phyloP scores from a whole-genome alignment of 2,329 filamentous ascomycete species.

The Rugonectria rugulosa region DNA sequence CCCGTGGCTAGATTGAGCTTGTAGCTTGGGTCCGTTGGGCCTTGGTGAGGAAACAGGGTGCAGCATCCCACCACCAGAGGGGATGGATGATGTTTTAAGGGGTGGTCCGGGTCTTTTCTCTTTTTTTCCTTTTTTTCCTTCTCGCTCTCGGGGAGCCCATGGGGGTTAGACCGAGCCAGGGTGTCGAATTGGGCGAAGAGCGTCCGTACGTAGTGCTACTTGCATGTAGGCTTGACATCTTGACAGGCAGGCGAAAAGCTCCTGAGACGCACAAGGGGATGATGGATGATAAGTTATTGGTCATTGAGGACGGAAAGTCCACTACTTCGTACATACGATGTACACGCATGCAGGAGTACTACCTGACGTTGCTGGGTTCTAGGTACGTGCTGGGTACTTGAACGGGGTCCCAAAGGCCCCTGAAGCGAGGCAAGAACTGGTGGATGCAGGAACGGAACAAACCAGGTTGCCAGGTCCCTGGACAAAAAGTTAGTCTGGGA shows the following conservation, averaged over 20 bases:
- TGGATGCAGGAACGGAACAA: neutral
- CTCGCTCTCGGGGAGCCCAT: neutral
- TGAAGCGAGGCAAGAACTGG: neutral
- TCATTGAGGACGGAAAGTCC: no score
- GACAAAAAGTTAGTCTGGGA: neutral
- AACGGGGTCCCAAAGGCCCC: neutral
- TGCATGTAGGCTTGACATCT: no score
- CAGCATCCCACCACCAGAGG: conserved; percentile 5
- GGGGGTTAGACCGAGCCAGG: neutral
- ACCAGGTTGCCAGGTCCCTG: neutral
- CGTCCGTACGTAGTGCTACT: no score
- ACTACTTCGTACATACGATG: no score
- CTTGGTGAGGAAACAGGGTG: conserved; percentile 9
- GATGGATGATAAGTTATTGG: no score
- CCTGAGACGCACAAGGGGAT: neutral
- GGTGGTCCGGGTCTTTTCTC: neutral
- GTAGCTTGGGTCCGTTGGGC: conserved; percentile 15
- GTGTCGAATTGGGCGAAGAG: neutral
- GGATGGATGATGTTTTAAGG: conserved; percentile 18
- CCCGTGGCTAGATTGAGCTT: conserved; percentile 19
- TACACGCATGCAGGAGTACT: no score
- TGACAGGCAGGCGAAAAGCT: neutral
- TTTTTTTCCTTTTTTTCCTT: neutral
- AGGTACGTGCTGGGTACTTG: neutral
- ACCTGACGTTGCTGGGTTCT: no score